Evolutionary conservation across 768 basidiomycete genomes (phyloP), one percentile per base, ranked within the genome.

Genomic region (Lactifluus rugatus): DNA sequence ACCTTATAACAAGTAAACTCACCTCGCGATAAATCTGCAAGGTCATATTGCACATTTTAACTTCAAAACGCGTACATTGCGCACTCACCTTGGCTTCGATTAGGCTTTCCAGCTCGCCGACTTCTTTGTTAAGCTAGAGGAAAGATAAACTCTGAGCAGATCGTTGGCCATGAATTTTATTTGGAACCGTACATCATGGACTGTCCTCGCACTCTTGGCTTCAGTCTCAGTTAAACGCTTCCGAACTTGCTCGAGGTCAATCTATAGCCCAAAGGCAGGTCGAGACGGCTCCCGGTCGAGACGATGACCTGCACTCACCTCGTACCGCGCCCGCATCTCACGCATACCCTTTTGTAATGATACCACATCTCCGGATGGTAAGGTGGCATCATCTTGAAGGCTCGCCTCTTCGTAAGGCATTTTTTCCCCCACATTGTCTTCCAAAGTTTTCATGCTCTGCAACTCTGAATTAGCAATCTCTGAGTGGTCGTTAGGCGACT

Each of bases 71-170:
- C 11, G 28, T 17, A 44, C 32, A 17, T 55, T 14, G 9, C 21
- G 42, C n/a, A 49, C 65, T 67, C 60, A 90, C 91, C 82, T 96
- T 97, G 54, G 89, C 81, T 69, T 99, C 95, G n/a, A 97, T 84
- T 42, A 99, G 76, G 39, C 85, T 80, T 70, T 98, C 95, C 19
- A 97, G 78, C 68, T 97, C 93, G 54, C 85, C 82, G 51, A 98
- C 87, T 73, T 97, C 93, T 66, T 92, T 89, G 71, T 90, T 87
- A 59, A 93, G 79, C 90, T 94, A 63, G 17, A 42, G 50, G 47
- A 51, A 36, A 17, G n/a, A n/a, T n/a, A 61, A 45, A 44, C 51
- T 57, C 48, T 63, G 54, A 45, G 25, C 46, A 11, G 31, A 2
- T 25, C 28, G 32, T 42, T 45, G n/a, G 25, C 21, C 21, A 31